Evolutionary conservation across 345 rosid genomes (phyloP), one percentile per base, ranked within the genome.

Genomic region (Hevea brasiliensis): DNA sequence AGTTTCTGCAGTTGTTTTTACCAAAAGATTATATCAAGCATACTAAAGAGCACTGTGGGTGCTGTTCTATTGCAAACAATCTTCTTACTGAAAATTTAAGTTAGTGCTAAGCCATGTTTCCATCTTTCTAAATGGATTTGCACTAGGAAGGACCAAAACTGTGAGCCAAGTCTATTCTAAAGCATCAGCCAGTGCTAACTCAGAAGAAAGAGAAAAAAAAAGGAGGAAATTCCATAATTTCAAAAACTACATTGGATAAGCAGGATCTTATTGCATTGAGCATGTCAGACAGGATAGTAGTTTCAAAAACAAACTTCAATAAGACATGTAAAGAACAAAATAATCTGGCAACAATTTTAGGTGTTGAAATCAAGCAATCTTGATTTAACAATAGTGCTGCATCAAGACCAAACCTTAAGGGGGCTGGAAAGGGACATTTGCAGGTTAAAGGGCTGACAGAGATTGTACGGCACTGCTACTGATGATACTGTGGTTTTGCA

Each of bases 371-470:
- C 29, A 23, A 56, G 60, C 21, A 56, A 56, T 56, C 12, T 7
- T 56, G 20, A 41, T 32, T 61, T 35, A 12, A 35, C 51, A 45
- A 0, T 7, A 29, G 42, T 48, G 5, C 7, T 51, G 71, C 59
- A 67, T 67, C 24, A 51, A 29, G 45, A 67, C 29, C 79, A 58
- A 55, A 89, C 99, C 94, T 89, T 74, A 59, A 86, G 80, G 17
- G 96, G 97, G 81, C 89, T 85, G 51, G 93, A 89, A 74, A 95
- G 97, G 50, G 88, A 72, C 83, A 89, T 85, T 76, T 82, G 85
- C 80, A 88, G 81, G 81, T 87, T 84, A 80, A 95, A 92, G 50
- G 94, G 69, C 77, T 76, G 88, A 74, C 98, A 89, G 55, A 95
- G 88, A 68, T 76, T 84, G 86, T 61, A 87, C 2, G 98, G 93